A percentile compares a stretch with the other conserved stretches of the same genome.
These are phyloP conservation scores for Trichoderma sp. DNA, from an alignment of 2,329 filamentous ascomycete species.

Conservation along the genomic window DNA sequence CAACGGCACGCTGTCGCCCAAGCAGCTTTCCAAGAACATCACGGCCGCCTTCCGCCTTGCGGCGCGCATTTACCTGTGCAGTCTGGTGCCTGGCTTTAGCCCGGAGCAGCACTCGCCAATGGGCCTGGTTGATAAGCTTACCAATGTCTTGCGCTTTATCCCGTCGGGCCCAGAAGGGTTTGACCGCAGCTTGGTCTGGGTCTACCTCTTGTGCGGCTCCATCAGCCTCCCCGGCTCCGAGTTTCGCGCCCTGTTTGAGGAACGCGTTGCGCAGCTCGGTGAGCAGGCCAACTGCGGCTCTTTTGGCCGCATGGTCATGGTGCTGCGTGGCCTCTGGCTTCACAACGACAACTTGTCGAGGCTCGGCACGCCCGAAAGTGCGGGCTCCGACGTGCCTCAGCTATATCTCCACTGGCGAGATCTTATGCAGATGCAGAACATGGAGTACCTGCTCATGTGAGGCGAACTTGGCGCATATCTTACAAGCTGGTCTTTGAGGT, in stretches of 20 bases:
- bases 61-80: conserved; percentile 95
- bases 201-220: conserved; percentile 81
- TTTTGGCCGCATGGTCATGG: conserved; percentile 75
- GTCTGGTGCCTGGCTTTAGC: conserved; percentile 83
- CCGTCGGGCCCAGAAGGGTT: conserved; percentile 78
- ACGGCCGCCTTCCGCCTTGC: conserved; percentile 87
- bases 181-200: conserved; percentile 90
- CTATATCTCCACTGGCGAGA: conserved; percentile 90
- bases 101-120: conserved; percentile 70
- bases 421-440: conserved; percentile 84
- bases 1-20: conserved; percentile 73
- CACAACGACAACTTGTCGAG: conserved; percentile 60
- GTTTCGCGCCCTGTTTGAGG: conserved; percentile 75
- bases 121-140: conserved; percentile 74
- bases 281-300: conserved; percentile 77
- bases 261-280: conserved; percentile 70
- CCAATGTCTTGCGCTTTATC: conserved; percentile 73
- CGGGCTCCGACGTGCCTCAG: conserved; percentile 39
- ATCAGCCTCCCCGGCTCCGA: conserved; percentile 67
- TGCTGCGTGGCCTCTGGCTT: conserved; percentile 82
- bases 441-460: conserved; percentile 90
- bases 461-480: conserved; percentile 24
- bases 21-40: conserved; percentile 83
- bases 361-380: conserved; percentile 36
- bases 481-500: conserved; percentile 39